Percentiles rank a stretch among this genome's conserved stretches.
These are phyloP conservation scores for Vicia villosa DNA, from an alignment of 306 rosid genomes.

Conservation along the genomic window DNA sequence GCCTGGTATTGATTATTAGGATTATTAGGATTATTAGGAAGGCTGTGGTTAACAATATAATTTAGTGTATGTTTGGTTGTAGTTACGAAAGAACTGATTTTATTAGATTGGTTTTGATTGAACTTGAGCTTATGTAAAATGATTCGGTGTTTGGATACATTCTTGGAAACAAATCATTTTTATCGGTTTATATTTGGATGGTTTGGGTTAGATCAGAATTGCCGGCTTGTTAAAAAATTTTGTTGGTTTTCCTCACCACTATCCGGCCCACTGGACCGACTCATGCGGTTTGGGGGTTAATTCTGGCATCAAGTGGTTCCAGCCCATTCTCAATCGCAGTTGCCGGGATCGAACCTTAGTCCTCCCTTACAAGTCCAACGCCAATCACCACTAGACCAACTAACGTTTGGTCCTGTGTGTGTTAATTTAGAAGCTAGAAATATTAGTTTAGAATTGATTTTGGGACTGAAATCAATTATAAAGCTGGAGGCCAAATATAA, in stretches of 20 bases:
- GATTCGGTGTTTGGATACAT: neutral
- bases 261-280: no score
- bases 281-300: no score
- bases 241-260: no score
- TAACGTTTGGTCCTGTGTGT: no score
- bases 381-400: no score
- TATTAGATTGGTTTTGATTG: neutral
- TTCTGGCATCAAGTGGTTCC: no score
- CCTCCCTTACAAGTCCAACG: no score
- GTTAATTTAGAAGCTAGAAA: neutral
- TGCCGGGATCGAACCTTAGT: no score
- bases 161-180: neutral
- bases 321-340: no score
- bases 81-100: neutral
- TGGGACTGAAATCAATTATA: neutral
- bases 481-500: neutral
- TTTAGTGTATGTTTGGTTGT: neutral
- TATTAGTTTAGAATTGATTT: neutral
- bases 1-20: neutral
- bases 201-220: neutral
- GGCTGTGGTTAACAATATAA: neutral
- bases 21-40: neutral
- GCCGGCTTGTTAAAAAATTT: no score
- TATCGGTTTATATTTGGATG: neutral
- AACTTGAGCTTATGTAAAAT: neutral